Evolutionary conservation across 2,329 filamentous ascomycete genomes (phyloP).

Genomic region (Cordyceps pruinosa): DNA sequence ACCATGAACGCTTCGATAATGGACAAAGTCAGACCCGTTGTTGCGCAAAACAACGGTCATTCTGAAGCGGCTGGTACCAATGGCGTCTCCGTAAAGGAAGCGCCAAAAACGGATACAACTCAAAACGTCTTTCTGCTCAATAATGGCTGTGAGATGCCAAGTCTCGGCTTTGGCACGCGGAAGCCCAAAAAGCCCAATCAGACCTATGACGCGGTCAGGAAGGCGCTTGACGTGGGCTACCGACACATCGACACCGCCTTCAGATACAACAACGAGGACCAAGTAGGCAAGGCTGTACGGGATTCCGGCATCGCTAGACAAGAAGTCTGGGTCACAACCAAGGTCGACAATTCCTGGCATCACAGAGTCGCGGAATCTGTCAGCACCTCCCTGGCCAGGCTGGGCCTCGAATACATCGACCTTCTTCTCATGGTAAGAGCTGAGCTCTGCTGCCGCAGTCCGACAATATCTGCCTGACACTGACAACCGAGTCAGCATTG

Average conservation of each 20-base stretch:
- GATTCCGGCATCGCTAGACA: not conserved
- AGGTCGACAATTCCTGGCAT: conserved; percentile 10
- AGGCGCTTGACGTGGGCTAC: not conserved
- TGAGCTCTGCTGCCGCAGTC: not conserved
- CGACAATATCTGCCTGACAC: no score
- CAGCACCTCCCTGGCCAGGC: not conserved
- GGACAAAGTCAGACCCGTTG: not conserved
- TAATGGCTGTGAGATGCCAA: not conserved
- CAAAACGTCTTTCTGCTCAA: not conserved
- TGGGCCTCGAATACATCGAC: conserved; percentile 6
- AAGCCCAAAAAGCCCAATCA: conserved; percentile 1
- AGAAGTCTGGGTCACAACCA: conserved; percentile 9
- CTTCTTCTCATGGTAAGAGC: conserved; percentile 6
- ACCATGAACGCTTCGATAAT: not conserved
- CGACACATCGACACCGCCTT: conserved; percentile 7
- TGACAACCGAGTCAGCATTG: not conserved
- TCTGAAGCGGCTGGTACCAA: not conserved
- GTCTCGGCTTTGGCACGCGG: conserved; percentile 1
- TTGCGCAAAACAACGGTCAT: not conserved
- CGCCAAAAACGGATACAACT: not conserved
- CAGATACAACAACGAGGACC: conserved; percentile 9
- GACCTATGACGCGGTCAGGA: not conserved
- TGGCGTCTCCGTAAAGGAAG: not conserved
- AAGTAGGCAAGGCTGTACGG: conserved; percentile 3
- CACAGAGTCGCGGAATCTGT: conserved; percentile 7